These are phyloP conservation scores for Torulaspora globosa DNA, from an alignment of 1,139 yeast species.

Conservation along the genomic window DNA sequence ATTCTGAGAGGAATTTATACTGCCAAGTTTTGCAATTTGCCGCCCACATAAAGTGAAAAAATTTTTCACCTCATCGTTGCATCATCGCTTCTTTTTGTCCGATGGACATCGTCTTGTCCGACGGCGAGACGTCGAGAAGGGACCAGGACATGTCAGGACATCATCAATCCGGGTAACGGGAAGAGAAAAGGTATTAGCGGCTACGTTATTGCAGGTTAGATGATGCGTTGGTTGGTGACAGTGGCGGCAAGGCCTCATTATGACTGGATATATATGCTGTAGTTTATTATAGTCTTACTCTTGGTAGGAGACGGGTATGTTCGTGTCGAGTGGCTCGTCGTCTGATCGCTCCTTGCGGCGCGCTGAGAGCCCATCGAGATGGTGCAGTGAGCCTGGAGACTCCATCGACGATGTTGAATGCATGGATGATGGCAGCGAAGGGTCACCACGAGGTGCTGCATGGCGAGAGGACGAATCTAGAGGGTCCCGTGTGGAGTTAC, in stretches of 20 bases:
- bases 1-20: constrained; percentile 19
- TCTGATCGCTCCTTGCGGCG: background rate
- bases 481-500: constrained; percentile 1
- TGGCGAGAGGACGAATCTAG: background rate
- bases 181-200: background rate
- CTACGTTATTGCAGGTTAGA: background rate
- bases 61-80: constrained; percentile 1
- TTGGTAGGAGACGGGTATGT: background rate
- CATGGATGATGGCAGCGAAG: constrained; percentile 2
- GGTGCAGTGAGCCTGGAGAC: background rate
- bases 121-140: background rate
- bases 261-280: no score
- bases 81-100: constrained; percentile 1
- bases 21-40: constrained; percentile 3
- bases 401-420: background rate
- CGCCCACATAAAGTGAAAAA: constrained; percentile 6
- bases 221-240: no score
- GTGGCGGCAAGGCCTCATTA: no score
- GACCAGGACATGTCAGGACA: background rate
- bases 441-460: background rate
- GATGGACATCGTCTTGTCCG: background rate
- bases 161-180: background rate
- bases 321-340: background rate
- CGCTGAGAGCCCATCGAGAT: background rate
- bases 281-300: background rate